These are phyloP conservation scores for Steccherinum ochraceum DNA, from an alignment of 768 basidiomycete species.

Conservation along the genomic window DNA sequence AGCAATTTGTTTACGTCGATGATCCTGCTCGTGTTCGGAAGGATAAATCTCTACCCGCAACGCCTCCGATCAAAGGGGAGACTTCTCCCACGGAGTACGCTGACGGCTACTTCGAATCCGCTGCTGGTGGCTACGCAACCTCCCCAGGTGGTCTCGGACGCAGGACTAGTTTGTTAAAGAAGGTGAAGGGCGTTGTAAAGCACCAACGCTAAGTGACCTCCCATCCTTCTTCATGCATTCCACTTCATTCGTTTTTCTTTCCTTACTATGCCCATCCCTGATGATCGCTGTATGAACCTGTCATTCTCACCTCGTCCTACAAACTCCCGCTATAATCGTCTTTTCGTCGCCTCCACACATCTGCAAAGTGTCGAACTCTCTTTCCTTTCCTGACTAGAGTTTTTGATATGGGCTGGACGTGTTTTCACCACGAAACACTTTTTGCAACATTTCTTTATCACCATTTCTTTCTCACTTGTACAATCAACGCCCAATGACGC, in stretches of 20 bases:
- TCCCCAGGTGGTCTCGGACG: constrained; percentile 46
- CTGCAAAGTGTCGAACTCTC: not conserved
- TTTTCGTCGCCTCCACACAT: not conserved
- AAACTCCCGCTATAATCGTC: not conserved
- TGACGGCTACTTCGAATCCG: constrained; percentile 46
- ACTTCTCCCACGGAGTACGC: constrained; percentile 24
- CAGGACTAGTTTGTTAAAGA: constrained; percentile 76
- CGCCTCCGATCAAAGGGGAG: constrained; percentile 27
- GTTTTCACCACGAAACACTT: no score
- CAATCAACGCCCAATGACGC: not conserved
- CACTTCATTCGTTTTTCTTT: constrained; percentile 1
- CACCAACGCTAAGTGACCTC: constrained; percentile 22
- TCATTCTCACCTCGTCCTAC: not conserved
- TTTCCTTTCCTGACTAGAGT: not conserved
- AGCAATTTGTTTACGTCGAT: constrained; percentile 67
- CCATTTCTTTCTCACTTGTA: not conserved
- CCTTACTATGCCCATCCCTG: not conserved
- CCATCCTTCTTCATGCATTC: not conserved
- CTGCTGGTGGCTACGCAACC: constrained; percentile 17
- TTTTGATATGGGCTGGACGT: not conserved
- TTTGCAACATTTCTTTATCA: not conserved
- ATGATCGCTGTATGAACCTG: not conserved
- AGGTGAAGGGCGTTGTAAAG: constrained; percentile 66
- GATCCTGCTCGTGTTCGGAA: constrained; percentile 28
- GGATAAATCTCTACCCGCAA: constrained; percentile 50